Percentiles rank a stretch among this genome's conserved stretches.
phyloP scores from a whole-genome alignment of 75 land plant species.

The Larix kaempferi region DNA sequence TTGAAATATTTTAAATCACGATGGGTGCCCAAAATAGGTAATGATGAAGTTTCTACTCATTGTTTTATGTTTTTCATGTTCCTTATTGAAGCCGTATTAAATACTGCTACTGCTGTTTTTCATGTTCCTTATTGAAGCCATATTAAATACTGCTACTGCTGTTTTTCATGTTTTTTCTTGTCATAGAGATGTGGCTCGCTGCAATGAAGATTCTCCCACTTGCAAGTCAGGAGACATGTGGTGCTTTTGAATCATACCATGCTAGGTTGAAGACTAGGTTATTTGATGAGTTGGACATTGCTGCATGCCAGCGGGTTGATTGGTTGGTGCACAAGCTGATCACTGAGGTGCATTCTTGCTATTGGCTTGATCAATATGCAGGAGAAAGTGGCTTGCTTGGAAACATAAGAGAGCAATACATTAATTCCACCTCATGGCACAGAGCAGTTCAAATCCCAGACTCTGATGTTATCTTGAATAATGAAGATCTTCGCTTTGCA shows the following conservation, averaged over 20 bases:
- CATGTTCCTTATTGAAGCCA: slow-evolving; percentile 2
- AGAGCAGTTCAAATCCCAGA: slow-evolving; percentile 63
- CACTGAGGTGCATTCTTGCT: slow-evolving; percentile 66
- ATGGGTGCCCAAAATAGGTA: slow-evolving; percentile 80
- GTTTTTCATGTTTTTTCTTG: slow-evolving; percentile 7
- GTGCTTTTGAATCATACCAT: slow-evolving; percentile 77
- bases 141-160: neutral
- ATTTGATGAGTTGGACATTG: slow-evolving; percentile 64
- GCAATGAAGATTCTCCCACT: slow-evolving; percentile 51
- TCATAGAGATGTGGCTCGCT: slow-evolving; percentile 71
- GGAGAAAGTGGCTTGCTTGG: slow-evolving; percentile 63
- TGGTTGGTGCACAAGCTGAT: slow-evolving; percentile 82
- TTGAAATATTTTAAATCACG: slow-evolving; percentile 60
- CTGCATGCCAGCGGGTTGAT: slow-evolving; percentile 61
- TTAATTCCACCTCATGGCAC: slow-evolving; percentile 67
- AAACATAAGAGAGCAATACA: slow-evolving; percentile 62
- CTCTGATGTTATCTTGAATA: slow-evolving; percentile 47
- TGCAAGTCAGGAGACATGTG: slow-evolving; percentile 72
- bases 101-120: slow-evolving; percentile 6
- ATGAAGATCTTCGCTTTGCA: slow-evolving; percentile 39
- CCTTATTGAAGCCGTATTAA: neutral
- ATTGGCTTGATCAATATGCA: slow-evolving; percentile 78
- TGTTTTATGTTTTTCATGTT: neutral
- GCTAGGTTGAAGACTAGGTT: slow-evolving; percentile 54
- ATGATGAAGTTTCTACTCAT: neutral